Conservation (phyloP, 2,329 filamentous ascomycete genomes). For the Penicillium sp. region DNA sequence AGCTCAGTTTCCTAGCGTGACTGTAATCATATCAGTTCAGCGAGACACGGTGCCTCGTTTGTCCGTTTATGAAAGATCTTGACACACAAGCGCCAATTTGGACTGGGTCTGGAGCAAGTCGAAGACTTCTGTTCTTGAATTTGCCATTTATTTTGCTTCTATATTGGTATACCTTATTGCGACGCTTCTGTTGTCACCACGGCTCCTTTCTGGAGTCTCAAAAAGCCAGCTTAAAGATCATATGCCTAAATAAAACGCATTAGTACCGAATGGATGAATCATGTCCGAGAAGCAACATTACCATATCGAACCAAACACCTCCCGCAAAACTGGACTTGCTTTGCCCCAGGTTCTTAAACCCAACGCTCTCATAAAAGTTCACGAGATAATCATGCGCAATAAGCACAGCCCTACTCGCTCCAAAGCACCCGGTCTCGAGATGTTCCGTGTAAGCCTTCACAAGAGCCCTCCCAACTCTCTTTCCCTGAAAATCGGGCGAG, state of each 20-base stretch:
- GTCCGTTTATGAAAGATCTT: too few relatives aligned
- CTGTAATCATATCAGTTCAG: too few relatives aligned
- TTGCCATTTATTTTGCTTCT: background rate
- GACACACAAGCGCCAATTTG: too few relatives aligned
- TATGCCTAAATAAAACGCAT: background rate
- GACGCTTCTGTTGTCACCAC: background rate
- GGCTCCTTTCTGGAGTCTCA: background rate
- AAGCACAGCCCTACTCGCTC: slow-evolving; percentile 7
- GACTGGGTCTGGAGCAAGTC: background rate
- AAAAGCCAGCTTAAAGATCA: background rate
- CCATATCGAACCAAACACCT: slow-evolving; percentile 18
- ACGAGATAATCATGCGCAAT: slow-evolving; percentile 21
- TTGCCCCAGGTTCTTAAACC: slow-evolving; percentile 12
- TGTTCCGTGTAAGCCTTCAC: slow-evolving; percentile 14
- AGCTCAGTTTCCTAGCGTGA: too few relatives aligned
- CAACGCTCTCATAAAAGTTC: slow-evolving; percentile 16
- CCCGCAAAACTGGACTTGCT: slow-evolving; percentile 18
- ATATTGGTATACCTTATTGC: background rate
- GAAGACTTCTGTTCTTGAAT: background rate
- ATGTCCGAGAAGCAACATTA: background rate
- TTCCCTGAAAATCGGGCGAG: slow-evolving; percentile 16
- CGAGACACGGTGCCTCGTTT: too few relatives aligned
- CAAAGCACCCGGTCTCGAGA: background rate
- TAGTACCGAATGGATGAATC: background rate
- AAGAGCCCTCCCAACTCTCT: slow-evolving; percentile 14